Evolutionary conservation across 305 asterid species (phyloP).

Genomic region (Fraxinus baroniana): DNA sequence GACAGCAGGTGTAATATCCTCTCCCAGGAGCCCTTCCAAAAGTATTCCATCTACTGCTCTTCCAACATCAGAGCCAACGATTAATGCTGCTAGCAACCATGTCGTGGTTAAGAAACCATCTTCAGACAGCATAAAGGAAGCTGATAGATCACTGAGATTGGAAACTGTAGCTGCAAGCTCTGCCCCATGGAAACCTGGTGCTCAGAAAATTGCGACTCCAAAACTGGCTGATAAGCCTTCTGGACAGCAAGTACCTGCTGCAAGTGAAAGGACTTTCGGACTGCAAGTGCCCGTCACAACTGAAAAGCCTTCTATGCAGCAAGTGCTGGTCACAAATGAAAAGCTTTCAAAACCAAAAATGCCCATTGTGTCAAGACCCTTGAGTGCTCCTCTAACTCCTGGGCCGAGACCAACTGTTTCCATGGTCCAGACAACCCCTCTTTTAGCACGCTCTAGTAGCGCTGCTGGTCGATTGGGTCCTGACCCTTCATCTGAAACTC

Average conservation of each 20-base stretch:
- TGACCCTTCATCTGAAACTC: slow-evolving; percentile 49
- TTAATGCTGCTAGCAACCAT: background rate
- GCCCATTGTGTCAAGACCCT: slow-evolving; percentile 66
- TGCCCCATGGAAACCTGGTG: slow-evolving; percentile 34
- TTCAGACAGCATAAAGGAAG: slow-evolving; percentile 43
- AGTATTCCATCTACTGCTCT: slow-evolving; percentile 25
- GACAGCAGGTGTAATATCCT: slow-evolving; percentile 30
- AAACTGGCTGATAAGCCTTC: slow-evolving; percentile 24
- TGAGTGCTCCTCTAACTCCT: slow-evolving; percentile 73
- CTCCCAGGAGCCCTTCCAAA: slow-evolving; percentile 55
- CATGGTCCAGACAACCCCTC: slow-evolving; percentile 52
- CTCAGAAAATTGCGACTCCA: slow-evolving; percentile 34
- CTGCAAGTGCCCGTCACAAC: background rate
- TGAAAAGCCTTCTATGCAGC: slow-evolving; percentile 23
- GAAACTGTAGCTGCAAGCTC: slow-evolving; percentile 37
- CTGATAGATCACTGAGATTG: slow-evolving; percentile 29
- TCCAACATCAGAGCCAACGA: slow-evolving; percentile 39
- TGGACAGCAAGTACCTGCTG: background rate
- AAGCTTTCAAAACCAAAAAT: slow-evolving; percentile 34
- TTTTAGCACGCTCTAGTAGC: slow-evolving; percentile 69
- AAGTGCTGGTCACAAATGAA: slow-evolving; percentile 27
- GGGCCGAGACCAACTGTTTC: slow-evolving; percentile 58
- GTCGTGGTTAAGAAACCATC: slow-evolving; percentile 27
- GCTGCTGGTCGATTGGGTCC: slow-evolving; percentile 78
- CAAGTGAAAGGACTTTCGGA: slow-evolving; percentile 27